These are phyloP conservation scores for Acer saccharum DNA, from an alignment of 345 rosid genomes.

Conservation along the genomic window DNA sequence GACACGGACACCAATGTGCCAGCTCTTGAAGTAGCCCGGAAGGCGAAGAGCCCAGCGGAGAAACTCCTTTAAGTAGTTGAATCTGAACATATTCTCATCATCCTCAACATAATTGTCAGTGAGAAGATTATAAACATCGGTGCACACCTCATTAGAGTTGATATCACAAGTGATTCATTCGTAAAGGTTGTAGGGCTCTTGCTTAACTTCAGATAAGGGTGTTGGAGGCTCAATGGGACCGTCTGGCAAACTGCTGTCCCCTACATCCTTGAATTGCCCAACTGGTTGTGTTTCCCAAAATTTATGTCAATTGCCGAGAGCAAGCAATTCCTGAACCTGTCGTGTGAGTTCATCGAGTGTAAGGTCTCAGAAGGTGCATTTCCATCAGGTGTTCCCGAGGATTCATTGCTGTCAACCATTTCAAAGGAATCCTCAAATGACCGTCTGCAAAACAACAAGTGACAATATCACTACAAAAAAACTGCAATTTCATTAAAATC, in stretches of 20 bases:
- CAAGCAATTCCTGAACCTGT: slow-evolving; percentile 39
- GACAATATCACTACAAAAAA: neutral
- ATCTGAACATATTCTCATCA: slow-evolving; percentile 53
- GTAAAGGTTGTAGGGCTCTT: slow-evolving; percentile 51
- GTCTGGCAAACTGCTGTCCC: slow-evolving; percentile 37
- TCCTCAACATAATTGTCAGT: slow-evolving; percentile 53
- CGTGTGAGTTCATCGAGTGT: slow-evolving; percentile 32
- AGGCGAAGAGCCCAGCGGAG: slow-evolving; percentile 56
- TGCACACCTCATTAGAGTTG: slow-evolving; percentile 36
- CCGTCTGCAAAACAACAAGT: slow-evolving; percentile 7
- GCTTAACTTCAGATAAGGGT: slow-evolving; percentile 42
- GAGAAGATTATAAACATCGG: slow-evolving; percentile 43
- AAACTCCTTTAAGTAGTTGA: slow-evolving; percentile 56
- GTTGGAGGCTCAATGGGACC: slow-evolving; percentile 49
- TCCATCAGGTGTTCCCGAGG: neutral
- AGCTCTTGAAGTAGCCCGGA: slow-evolving; percentile 47
- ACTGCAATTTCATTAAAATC: neutral
- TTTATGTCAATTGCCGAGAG: slow-evolving; percentile 40
- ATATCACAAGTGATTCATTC: slow-evolving; percentile 53
- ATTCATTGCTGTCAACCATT: slow-evolving; percentile 15
- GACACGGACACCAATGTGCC: slow-evolving; percentile 51
- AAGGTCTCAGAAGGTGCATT: slow-evolving; percentile 16
- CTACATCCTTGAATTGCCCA: slow-evolving; percentile 48
- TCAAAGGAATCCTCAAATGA: neutral
- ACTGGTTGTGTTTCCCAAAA: slow-evolving; percentile 65